phyloP scores from a whole-genome alignment of 2,329 filamentous ascomycete species.

The Botrytis paeoniae region DNA sequence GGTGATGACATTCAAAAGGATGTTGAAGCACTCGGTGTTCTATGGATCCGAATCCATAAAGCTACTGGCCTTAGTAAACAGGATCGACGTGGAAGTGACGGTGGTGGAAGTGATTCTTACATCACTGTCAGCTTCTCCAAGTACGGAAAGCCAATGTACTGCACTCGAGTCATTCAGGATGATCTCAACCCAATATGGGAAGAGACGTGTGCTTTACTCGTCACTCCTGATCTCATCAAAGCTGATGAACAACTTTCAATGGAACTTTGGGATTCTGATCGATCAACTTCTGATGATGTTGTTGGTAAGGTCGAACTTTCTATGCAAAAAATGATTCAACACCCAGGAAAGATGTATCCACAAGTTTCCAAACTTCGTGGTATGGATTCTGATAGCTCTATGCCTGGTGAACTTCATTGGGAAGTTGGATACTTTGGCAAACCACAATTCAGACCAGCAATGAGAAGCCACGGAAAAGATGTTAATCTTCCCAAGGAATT shows the following conservation, averaged over 20 bases:
- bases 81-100: slow-evolving; percentile 74
- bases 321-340: slow-evolving; percentile 91
- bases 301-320: slow-evolving; percentile 93
- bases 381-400: slow-evolving; percentile 76
- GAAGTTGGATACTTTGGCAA: slow-evolving; percentile 95
- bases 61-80: slow-evolving; percentile 88
- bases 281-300: slow-evolving; percentile 88
- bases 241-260: slow-evolving; percentile 90
- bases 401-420: slow-evolving; percentile 94
- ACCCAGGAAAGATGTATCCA: slow-evolving; percentile 89
- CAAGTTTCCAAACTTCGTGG: slow-evolving; percentile 81
- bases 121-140: slow-evolving; percentile 95
- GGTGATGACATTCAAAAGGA: slow-evolving; percentile 93
- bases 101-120: slow-evolving; percentile 91
- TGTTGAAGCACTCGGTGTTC: slow-evolving; percentile 77
- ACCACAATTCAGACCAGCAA: slow-evolving; percentile 77
- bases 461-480: slow-evolving; percentile 85
- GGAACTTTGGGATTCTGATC: slow-evolving; percentile 94
- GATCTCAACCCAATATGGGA: slow-evolving; percentile 92
- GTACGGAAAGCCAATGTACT: slow-evolving; percentile 97
- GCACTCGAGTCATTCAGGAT: slow-evolving; percentile 92
- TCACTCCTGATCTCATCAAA: slow-evolving; percentile 87
- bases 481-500: slow-evolving; percentile 70
- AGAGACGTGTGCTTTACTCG: slow-evolving; percentile 79
- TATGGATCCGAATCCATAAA: slow-evolving; percentile 89